Evolutionary conservation across 257 asterid genomes (phyloP), one percentile per base, ranked within the genome.

Genomic region (Lycium barbarum): DNA sequence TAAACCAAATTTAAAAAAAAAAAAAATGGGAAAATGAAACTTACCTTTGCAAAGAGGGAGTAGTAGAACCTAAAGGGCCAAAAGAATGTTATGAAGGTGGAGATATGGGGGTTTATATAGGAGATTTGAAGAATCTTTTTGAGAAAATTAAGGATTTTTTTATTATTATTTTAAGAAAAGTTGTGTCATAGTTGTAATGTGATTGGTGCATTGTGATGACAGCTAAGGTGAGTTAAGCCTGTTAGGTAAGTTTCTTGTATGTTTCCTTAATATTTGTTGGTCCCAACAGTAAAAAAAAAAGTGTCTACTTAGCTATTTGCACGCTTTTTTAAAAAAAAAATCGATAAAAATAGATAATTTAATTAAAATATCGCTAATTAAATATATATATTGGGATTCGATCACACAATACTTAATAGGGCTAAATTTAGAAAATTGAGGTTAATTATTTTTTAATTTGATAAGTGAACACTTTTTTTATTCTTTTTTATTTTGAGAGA

Each of bases 161-260:
- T 51, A 40, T 40, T 13, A 76, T 49, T 51, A 51, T 76, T 78
- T 78, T 78, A 78, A 78, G 82, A 22, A 14, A 51, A 76, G 65
- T 26, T 51, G 47, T 76, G 65, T 76, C 65, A 78, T 26, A 7
- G 15, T 63, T 78, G 82, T 76, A 26, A 51, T 3, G 10, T 76
- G 82, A 9, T 76, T 76, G 82, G 82, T 36, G 26, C 11, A 22
- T 12, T 51, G 5, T 9, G 9, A n/a, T 51, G 82, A 76, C 82
- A 76, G 82, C 82, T 76, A 76, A 51, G 17, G 6, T 18, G 22
- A 58, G 63, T 18, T 22, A 74, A 49, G 38, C 36, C 81, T 74
- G 33, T 26, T 26, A 26, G 33, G 78, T 68, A 7, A 0, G 78
- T 70, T 70, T 15, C 78, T 38, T 55, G 18, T 54, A 54, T 54